These are phyloP conservation scores for Yamadazyma taylorii DNA, from an alignment of 1,139 yeast species.

Conservation along the genomic window DNA sequence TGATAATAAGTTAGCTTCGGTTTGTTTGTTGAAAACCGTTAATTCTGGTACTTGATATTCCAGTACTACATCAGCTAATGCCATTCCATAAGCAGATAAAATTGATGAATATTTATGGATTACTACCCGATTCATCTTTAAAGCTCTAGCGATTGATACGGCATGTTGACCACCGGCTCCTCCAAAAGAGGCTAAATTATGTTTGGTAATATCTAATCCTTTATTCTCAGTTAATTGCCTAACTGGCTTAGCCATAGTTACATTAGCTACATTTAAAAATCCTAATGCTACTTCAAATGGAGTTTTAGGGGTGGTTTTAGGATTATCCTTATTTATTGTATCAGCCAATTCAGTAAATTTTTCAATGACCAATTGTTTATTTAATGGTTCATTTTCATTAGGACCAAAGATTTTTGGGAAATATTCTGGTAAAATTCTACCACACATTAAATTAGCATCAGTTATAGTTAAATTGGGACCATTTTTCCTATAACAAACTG, in stretches of 20 bases:
- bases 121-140: constrained; percentile 21
- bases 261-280: constrained; percentile 22
- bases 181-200: constrained; percentile 23
- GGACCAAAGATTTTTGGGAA: constrained; percentile 59
- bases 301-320: constrained; percentile 21
- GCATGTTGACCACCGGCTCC: constrained; percentile 28
- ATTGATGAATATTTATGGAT: constrained; percentile 24
- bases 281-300: constrained; percentile 23
- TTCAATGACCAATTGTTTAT: constrained; percentile 34
- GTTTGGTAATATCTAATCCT: constrained; percentile 23
- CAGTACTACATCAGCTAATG: constrained; percentile 21
- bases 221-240: constrained; percentile 22
- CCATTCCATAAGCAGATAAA: constrained; percentile 24
- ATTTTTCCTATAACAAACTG: constrained; percentile 57
- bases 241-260: constrained; percentile 23
- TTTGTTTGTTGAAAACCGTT: constrained; percentile 10
- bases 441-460: constrained; percentile 53
- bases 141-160: constrained; percentile 18
- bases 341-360: constrained; percentile 42
- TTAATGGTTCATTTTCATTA: constrained; percentile 48
- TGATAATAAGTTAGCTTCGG: constrained; percentile 13
- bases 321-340: constrained; percentile 43
- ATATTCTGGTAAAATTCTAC: constrained; percentile 48
- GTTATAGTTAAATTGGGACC: constrained; percentile 55
- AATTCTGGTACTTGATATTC: constrained; percentile 21